Evolutionary conservation across 2,329 filamentous ascomycete genomes (phyloP).

Genomic region (Dactylella cylindrospora): DNA sequence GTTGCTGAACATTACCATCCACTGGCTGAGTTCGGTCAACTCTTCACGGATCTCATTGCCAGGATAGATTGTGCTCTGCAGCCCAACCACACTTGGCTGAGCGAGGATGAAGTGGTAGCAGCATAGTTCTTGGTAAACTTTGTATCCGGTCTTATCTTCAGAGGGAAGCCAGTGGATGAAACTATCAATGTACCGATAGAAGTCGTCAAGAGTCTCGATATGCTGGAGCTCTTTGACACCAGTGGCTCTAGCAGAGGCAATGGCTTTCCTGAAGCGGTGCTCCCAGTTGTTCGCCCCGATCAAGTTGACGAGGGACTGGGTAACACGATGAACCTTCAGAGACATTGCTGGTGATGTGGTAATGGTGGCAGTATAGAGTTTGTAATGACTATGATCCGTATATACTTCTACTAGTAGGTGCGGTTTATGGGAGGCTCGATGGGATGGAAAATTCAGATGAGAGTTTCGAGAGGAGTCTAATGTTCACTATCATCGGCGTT

Average conservation of each 20-base stretch:
- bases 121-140: conserved; percentile 52
- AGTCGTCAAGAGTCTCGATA: conserved; percentile 39
- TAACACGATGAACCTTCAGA: conserved; percentile 21
- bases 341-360: too few relatives aligned
- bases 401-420: too few relatives aligned
- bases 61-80: conserved; percentile 50
- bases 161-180: conserved; percentile 53
- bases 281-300: conserved; percentile 42
- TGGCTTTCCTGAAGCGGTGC: conserved; percentile 41
- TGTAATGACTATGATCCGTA: too few relatives aligned
- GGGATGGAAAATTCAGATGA: too few relatives aligned
- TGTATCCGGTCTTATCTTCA: conserved; percentile 51
- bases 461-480: too few relatives aligned
- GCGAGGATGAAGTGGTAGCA: conserved; percentile 54
- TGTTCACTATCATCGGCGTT: too few relatives aligned
- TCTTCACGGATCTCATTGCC: conserved; percentile 47
- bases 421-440: too few relatives aligned
- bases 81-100: conserved; percentile 50
- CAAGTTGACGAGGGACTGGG: conserved; percentile 35
- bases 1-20: conserved; percentile 53
- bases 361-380: too few relatives aligned
- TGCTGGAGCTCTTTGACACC: conserved; percentile 33
- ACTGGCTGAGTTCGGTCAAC: conserved; percentile 51
- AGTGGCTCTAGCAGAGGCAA: conserved; percentile 36
- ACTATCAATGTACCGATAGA: conserved; percentile 47